These are phyloP conservation scores for Boletus semigastroideus DNA, from an alignment of 1,284 basidiomycete genomes.

Conservation along the genomic window DNA sequence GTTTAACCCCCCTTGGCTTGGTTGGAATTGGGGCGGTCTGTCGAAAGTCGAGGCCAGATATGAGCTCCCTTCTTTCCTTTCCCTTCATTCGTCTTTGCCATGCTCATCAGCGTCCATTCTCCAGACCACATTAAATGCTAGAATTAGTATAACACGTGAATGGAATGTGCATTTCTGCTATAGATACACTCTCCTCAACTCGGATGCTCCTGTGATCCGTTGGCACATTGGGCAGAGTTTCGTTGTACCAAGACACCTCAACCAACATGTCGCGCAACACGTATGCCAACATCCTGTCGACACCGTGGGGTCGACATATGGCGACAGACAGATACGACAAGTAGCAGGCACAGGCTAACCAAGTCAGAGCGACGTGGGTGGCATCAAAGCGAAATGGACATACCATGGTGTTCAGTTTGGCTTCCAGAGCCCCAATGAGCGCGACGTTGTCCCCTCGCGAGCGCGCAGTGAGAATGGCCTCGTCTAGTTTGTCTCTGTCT, in stretches of 20 bases:
- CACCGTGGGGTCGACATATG: slow-evolving; percentile 72
- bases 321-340: slow-evolving; percentile 76
- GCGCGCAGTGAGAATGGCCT: slow-evolving; percentile 49
- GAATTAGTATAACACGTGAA: slow-evolving; percentile 4
- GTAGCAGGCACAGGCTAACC: slow-evolving; percentile 45
- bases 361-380: not conserved
- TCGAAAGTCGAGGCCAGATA: slow-evolving; percentile 78
- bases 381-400: slow-evolving; percentile 24
- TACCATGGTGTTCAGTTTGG: slow-evolving; percentile 59
- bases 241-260: slow-evolving; percentile 75
- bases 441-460: slow-evolving; percentile 46
- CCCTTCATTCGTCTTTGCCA: not conserved
- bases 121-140: slow-evolving; percentile 3
- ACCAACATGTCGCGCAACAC: slow-evolving; percentile 76
- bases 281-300: slow-evolving; percentile 87
- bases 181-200: slow-evolving; percentile 68
- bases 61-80: slow-evolving; percentile 42
- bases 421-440: slow-evolving; percentile 56
- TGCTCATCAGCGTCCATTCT: slow-evolving; percentile 10
- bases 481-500: slow-evolving; percentile 48
- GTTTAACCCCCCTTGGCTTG: slow-evolving; percentile 49
- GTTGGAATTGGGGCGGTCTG: slow-evolving; percentile 53
- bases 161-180: slow-evolving; percentile 23
- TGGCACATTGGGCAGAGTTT: slow-evolving; percentile 83
- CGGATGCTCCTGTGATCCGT: slow-evolving; percentile 70